A percentile compares a stretch with the other conserved stretches of the same genome.
phyloP scores from a whole-genome alignment of 2,329 filamentous ascomycete genomes.

The Sporothrix dimorphospora region DNA sequence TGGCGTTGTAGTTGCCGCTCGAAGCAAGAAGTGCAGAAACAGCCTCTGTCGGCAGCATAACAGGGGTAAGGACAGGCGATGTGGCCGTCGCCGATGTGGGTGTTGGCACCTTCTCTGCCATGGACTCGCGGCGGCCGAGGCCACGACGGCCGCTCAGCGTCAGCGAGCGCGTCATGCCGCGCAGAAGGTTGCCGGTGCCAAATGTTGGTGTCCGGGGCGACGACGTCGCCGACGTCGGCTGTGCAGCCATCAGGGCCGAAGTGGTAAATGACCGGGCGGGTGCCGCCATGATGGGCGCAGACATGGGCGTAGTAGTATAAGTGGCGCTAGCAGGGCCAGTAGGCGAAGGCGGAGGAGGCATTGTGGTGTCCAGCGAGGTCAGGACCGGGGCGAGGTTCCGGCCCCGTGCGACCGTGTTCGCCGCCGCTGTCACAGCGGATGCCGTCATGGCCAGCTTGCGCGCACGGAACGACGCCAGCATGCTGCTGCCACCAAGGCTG shows the following conservation, averaged over 20 bases:
- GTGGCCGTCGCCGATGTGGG: conserved; percentile 41
- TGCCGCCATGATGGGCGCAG: not conserved
- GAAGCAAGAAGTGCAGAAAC: not conserved
- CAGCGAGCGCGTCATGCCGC: conserved; percentile 53
- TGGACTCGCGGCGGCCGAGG: conserved; percentile 48
- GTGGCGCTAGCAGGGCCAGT: not conserved
- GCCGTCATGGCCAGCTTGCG: conserved; percentile 51
- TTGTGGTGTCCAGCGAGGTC: not conserved
- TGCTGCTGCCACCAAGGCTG: conserved; percentile 22
- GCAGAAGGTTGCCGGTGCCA: conserved; percentile 47
- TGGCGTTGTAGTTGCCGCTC: conserved; percentile 6
- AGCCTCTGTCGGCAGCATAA: conserved; percentile 32
- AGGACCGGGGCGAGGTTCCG: conserved; percentile 36
- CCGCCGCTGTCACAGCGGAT: conserved; percentile 40
- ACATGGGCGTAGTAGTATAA: not conserved
- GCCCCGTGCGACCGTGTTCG: conserved; percentile 30
- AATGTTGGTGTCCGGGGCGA: conserved; percentile 49
- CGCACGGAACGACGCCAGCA: conserved; percentile 44
- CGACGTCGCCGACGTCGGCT: not conserved
- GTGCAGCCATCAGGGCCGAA: not conserved
- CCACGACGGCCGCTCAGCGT: conserved; percentile 57
- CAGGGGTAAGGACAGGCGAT: not conserved
- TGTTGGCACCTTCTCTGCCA: not conserved
- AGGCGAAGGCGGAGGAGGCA: not conserved
- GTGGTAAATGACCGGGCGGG: conserved; percentile 6